A percentile compares a stretch with the other conserved stretches of the same genome.
These are phyloP conservation scores for Penicillium crystallinum DNA, from an alignment of 495 filamentous ascomycete species.

Conservation along the genomic window DNA sequence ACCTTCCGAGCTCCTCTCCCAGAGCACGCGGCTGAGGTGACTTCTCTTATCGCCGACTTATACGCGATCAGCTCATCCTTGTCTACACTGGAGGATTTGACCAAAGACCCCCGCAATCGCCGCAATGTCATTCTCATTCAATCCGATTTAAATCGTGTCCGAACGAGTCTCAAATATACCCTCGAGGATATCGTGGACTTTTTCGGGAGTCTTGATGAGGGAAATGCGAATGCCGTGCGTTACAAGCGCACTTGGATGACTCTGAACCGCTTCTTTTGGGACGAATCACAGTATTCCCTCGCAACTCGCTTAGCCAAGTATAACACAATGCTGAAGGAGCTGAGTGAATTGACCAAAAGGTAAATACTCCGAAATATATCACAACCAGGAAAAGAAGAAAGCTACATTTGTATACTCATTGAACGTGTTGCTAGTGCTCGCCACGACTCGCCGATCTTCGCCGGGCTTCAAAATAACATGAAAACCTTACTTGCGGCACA, in stretches of 20 bases:
- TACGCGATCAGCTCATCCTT: conserved; percentile 50
- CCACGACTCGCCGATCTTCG: conserved; percentile 25
- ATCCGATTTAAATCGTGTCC: conserved; percentile 41
- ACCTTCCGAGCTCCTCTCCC: conserved; percentile 49
- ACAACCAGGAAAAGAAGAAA: background rate
- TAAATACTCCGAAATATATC: conserved; percentile 19
- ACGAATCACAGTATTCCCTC: conserved; percentile 47
- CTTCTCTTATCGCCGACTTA: conserved; percentile 48
- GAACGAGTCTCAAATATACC: conserved; percentile 47
- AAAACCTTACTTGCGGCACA: conserved; percentile 35
- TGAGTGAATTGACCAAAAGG: conserved; percentile 45
- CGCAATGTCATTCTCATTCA: conserved; percentile 32
- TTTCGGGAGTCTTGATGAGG: conserved; percentile 42
- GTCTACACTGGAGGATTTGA: conserved; percentile 37
- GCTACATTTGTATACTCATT: conserved; percentile 1
- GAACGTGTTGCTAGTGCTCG: conserved; percentile 21
- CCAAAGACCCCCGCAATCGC: conserved; percentile 28
- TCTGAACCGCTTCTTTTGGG: conserved; percentile 43
- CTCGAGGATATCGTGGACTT: conserved; percentile 48
- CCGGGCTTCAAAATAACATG: conserved; percentile 30
- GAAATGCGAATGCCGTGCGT: conserved; percentile 28
- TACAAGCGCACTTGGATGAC: conserved; percentile 51
- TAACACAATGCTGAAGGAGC: conserved; percentile 44
- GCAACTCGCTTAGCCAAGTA: conserved; percentile 50
- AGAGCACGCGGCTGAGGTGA: conserved; percentile 50